Percentiles rank a stretch among this genome's conserved stretches.
Evolutionary conservation across 192 early-diverging fungal genomes (phyloP).

Genomic region (Umbelopsis sp.): DNA sequence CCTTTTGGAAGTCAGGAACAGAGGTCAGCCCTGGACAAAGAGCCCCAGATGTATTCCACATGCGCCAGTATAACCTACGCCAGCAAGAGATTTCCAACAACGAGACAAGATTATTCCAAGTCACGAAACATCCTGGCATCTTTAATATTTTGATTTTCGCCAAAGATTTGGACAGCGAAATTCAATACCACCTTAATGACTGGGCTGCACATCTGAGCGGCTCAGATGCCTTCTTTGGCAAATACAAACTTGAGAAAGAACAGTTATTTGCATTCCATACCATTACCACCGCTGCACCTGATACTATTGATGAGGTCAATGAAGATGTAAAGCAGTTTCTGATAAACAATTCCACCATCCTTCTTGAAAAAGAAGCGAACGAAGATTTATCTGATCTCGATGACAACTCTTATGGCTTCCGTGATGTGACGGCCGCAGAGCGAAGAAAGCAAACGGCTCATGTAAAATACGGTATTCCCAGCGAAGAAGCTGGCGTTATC

Average conservation of each 20-base stretch:
- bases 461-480: conserved; percentile 4
- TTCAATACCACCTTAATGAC: not conserved
- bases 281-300: not conserved
- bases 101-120: not conserved
- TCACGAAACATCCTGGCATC: conserved; percentile 7
- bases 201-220: not conserved
- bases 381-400: not conserved
- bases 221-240: not conserved
- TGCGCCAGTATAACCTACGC: not conserved
- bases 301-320: not conserved
- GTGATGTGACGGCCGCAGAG: not conserved
- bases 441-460: not conserved
- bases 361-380: not conserved
- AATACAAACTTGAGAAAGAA: not conserved
- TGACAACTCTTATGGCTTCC: not conserved
- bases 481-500: not conserved
- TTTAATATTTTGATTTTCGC: conserved; percentile 13
- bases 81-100: not conserved
- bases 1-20: conserved; percentile 8
- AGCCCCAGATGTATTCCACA: not conserved
- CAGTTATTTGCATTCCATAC: conserved; percentile 12
- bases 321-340: not conserved
- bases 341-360: not conserved
- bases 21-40: not conserved
- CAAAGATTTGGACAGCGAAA: not conserved